Conservation (phyloP, 2,329 filamentous ascomycete species). For the Claviceps capensis region DNA sequence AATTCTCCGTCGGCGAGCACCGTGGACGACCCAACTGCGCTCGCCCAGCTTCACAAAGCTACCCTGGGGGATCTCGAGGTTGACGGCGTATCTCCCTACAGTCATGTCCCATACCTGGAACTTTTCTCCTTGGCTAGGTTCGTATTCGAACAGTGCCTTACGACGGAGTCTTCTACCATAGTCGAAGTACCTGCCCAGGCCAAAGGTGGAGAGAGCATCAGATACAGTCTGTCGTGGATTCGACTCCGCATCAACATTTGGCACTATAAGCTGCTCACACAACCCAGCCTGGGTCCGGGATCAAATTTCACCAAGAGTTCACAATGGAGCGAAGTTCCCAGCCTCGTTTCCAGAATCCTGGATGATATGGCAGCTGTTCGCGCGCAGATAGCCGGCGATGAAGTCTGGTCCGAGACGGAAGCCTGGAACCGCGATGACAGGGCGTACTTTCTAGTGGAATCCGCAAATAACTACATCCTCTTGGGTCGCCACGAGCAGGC, state of each 20-base stretch:
- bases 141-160: conserved; percentile 24
- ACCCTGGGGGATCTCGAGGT: conserved; percentile 58
- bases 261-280: conserved; percentile 47
- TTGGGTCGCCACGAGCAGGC: conserved; percentile 72
- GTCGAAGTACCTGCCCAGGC: conserved; percentile 14
- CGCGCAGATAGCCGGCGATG: conserved; percentile 19
- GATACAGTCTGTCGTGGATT: conserved; percentile 40
- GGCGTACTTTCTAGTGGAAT: conserved; percentile 65
- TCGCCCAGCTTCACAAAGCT: conserved; percentile 33
- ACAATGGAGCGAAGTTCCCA: conserved; percentile 46
- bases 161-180: conserved; percentile 10
- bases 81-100: conserved; percentile 79
- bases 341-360: conserved; percentile 37
- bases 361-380: conserved; percentile 29
- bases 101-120: conserved; percentile 70
- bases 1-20: not conserved
- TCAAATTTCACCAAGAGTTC: conserved; percentile 41
- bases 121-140: conserved; percentile 61
- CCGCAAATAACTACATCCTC: conserved; percentile 69
- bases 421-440: conserved; percentile 35
- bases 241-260: conserved; percentile 60
- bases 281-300: conserved; percentile 39
- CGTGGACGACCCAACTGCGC: conserved; percentile 2
- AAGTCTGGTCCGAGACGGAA: conserved; percentile 22
- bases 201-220: conserved; percentile 32